A percentile compares a stretch with the other conserved stretches of the same genome.
Evolutionary conservation across 2,329 filamentous ascomycete species (phyloP).

Genomic region (Clonostachys chloroleuca): DNA sequence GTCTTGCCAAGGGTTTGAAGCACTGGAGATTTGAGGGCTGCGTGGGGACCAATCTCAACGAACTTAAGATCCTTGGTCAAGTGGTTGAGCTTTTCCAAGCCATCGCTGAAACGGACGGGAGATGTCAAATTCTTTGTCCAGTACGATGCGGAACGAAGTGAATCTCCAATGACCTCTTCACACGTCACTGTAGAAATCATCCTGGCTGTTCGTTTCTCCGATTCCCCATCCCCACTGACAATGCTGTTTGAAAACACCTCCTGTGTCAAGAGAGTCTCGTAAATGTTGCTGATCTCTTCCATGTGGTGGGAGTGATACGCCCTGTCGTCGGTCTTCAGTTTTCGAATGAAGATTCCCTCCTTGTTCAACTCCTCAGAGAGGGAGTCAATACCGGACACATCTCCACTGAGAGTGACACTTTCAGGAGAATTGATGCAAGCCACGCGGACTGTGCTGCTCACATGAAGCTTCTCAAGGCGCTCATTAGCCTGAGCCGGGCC

Average conservation of each 20-base stretch:
- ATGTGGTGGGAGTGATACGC: slow-evolving; percentile 37
- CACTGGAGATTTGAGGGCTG: slow-evolving; percentile 2
- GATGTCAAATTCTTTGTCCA: slow-evolving; percentile 8
- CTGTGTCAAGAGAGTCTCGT: slow-evolving; percentile 7
- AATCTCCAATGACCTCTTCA: background rate
- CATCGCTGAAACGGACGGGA: slow-evolving; percentile 6
- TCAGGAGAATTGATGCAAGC: slow-evolving; percentile 30
- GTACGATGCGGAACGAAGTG: slow-evolving; percentile 2
- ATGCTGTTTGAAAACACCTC: background rate
- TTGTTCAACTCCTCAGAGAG: slow-evolving; percentile 7
- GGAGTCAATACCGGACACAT: slow-evolving; percentile 6
- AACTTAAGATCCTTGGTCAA: slow-evolving; percentile 12
- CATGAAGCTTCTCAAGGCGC: slow-evolving; percentile 15
- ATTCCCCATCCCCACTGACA: background rate
- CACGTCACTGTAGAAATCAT: background rate
- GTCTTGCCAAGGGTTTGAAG: background rate
- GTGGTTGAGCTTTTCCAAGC: slow-evolving; percentile 4
- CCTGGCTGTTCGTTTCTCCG: background rate
- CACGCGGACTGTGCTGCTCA: slow-evolving; percentile 16
- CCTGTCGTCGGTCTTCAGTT: slow-evolving; percentile 24
- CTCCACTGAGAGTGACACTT: slow-evolving; percentile 28
- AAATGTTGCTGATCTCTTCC: slow-evolving; percentile 14
- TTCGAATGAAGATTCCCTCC: slow-evolving; percentile 13
- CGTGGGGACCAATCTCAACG: slow-evolving; percentile 8
- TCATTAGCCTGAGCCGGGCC: slow-evolving; percentile 5